A percentile compares a stretch with the other conserved stretches of the same genome.
Evolutionary conservation across 2,329 filamentous ascomycete species (phyloP).

Genomic region (Arthroderma uncinatum): DNA sequence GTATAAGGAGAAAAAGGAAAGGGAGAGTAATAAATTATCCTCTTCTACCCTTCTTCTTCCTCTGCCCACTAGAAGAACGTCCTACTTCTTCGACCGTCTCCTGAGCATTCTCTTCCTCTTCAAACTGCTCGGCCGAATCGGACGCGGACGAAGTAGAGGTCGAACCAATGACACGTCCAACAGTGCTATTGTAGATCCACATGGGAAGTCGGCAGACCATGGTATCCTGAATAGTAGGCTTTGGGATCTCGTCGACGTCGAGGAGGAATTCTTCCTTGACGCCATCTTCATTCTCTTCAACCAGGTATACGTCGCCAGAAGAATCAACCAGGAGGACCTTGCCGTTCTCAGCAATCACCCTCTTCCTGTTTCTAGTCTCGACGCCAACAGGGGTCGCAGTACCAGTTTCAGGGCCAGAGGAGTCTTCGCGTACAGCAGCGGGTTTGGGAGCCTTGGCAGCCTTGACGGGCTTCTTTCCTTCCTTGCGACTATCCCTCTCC

Average conservation of each 20-base stretch:
- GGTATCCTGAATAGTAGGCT: conserved; percentile 70
- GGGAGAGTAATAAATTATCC: not conserved
- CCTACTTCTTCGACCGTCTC: not conserved
- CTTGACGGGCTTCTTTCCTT: conserved; percentile 43
- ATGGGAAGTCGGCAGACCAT: conserved; percentile 67
- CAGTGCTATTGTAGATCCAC: conserved; percentile 51
- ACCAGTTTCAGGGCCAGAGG: conserved; percentile 28
- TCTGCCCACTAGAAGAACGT: not conserved
- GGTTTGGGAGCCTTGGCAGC: conserved; percentile 15
- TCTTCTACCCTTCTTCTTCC: conserved; percentile 2
- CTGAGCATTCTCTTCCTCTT: conserved; percentile 11
- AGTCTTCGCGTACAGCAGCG: conserved; percentile 9
- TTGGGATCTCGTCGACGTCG: conserved; percentile 72
- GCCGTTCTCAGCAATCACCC: conserved; percentile 85
- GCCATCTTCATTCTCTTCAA: conserved; percentile 81
- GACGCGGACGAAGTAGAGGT: conserved; percentile 12
- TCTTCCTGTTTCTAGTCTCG: conserved; percentile 58
- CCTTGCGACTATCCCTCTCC: conserved; percentile 65
- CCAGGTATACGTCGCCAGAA: conserved; percentile 84
- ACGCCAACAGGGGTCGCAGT: conserved; percentile 44
- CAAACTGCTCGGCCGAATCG: conserved; percentile 17
- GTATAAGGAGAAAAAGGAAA: not conserved
- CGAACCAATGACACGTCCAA: conserved; percentile 23
- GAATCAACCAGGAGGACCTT: conserved; percentile 91
- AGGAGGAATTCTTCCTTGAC: conserved; percentile 72